Evolutionary conservation across 2,329 filamentous ascomycete genomes (phyloP), one percentile per base, ranked within the genome.

Genomic region (Alternaria novae-zelandiae): DNA sequence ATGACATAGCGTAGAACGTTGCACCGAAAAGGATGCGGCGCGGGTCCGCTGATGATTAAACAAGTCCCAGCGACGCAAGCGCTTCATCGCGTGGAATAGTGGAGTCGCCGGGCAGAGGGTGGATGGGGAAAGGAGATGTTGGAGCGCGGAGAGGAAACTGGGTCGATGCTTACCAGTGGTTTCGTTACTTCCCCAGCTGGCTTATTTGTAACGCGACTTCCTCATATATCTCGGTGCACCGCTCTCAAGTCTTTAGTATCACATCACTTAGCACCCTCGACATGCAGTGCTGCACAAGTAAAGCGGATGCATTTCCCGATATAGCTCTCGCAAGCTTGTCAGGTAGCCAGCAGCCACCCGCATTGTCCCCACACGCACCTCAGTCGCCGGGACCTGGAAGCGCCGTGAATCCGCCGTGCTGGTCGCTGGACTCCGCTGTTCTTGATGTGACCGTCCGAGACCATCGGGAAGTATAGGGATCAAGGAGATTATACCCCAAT

Each of bases 281-380:
- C n/a, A 30, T 30, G 47, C 47, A 58, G 44, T 26, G 30, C 47
- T 2, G 30, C 26, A 21, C 49, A 50, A 26, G 43, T 17, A 54
- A 25, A 30, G 32, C 45, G 63, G 59, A 51, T 59, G 10, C 25
- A 45, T 36, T 61, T 47, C 54, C 58, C 30, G 43, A 61, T 32
- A 30, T 49, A 30, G 60, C 13, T 25, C 17, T 65, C 59, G 15
- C 56, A 55, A 12, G 57, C 43, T 43, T 51, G 30, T 46, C 32
- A 50, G 45, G 15, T 32, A 36, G 41, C 6, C 43, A 36, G 12
- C 26, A 32, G 50, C 57, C 57, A 46, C 59, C 41, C 41, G 56
- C 30, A 46, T 45, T 15, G 26, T 63, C 59, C 25, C 56, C 47
- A 51, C 26, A 21, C 26, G 26, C 47, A 51, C 47, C 17, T 51